Conservation (phyloP, 2,329 filamentous ascomycete genomes). For the Paecilomyces variotii region DNA sequence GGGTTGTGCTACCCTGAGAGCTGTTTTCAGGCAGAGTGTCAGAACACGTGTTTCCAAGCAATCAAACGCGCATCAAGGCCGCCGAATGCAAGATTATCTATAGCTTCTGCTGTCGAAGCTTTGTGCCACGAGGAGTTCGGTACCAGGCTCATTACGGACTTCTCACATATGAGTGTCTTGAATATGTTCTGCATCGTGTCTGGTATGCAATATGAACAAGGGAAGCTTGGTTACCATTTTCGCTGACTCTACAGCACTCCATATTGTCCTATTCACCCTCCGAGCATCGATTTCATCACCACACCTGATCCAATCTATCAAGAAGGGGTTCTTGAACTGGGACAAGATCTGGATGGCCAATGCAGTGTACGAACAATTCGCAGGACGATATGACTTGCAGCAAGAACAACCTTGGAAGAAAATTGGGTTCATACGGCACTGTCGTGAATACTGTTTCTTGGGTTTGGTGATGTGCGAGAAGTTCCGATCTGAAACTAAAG, state of each 20-base stretch:
- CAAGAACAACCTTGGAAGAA: not conserved
- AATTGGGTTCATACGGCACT: not conserved
- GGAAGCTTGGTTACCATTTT: not conserved
- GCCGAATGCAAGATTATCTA: not conserved
- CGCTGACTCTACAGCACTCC: not conserved
- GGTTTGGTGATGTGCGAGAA: not conserved
- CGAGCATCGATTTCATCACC: not conserved
- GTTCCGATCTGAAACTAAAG: not conserved
- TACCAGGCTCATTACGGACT: not conserved
- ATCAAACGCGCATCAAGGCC: not conserved
- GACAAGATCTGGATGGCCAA: not conserved
- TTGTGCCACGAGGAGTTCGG: not conserved
- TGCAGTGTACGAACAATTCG: not conserved
- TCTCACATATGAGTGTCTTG: not conserved
- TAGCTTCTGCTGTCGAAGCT: not conserved
- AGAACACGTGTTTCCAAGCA: not conserved
- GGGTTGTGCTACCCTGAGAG: constrained; percentile 17
- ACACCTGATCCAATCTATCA: not conserved
- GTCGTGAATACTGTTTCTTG: not conserved
- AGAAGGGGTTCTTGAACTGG: not conserved
- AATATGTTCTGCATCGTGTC: not conserved
- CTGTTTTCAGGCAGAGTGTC: constrained; percentile 17
- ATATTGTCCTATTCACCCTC: not conserved
- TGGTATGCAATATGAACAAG: not conserved
- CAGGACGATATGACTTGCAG: not conserved